Evolutionary conservation across 2,329 filamentous ascomycete genomes (phyloP).

Genomic region (Magnaporthiopsis rhizophila): DNA sequence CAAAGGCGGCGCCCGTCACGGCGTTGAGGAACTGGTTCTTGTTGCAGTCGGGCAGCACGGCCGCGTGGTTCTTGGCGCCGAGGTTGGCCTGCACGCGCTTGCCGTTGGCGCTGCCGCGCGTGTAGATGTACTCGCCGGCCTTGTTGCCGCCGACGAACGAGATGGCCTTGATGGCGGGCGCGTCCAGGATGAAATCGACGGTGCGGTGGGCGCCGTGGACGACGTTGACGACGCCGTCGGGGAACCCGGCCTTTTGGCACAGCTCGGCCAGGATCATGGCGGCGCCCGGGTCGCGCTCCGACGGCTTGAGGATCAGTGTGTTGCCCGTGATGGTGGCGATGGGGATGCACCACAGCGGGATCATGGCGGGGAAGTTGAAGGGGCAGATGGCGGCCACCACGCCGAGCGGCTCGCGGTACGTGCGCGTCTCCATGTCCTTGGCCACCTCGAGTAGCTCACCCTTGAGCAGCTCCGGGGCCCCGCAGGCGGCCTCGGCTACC

Average conservation of each 20-base stretch:
- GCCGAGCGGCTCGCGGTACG: conserved; percentile 73
- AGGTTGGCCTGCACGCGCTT: conserved; percentile 86
- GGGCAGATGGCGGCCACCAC: conserved; percentile 80
- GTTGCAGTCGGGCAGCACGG: conserved; percentile 77
- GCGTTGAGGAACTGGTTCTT: conserved; percentile 85
- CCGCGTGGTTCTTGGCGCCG: conserved; percentile 83
- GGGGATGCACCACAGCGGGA: conserved; percentile 84
- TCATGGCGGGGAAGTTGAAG: conserved; percentile 91
- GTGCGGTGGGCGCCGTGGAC: conserved; percentile 74
- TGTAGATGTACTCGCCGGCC: conserved; percentile 81
- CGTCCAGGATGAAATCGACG: conserved; percentile 80
- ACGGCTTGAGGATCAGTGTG: conserved; percentile 78
- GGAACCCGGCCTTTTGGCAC: conserved; percentile 72
- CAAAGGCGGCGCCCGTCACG: conserved; percentile 76
- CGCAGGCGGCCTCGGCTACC: conserved; percentile 76
- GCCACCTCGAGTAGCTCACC: conserved; percentile 78
- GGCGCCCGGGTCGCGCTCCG: conserved; percentile 75
- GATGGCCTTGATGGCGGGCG: conserved; percentile 77
- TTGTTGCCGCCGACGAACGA: conserved; percentile 84
- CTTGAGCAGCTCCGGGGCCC: conserved; percentile 72
- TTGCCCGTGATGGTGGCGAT: conserved; percentile 80
- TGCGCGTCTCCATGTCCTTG: conserved; percentile 84
- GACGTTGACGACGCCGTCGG: conserved; percentile 73
- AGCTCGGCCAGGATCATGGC: conserved; percentile 81
- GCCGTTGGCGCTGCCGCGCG: conserved; percentile 70